Evolutionary conservation across 352 stramenopile species (phyloP), one percentile per base, ranked within the genome.

Genomic region (Pythium myriotylum): DNA sequence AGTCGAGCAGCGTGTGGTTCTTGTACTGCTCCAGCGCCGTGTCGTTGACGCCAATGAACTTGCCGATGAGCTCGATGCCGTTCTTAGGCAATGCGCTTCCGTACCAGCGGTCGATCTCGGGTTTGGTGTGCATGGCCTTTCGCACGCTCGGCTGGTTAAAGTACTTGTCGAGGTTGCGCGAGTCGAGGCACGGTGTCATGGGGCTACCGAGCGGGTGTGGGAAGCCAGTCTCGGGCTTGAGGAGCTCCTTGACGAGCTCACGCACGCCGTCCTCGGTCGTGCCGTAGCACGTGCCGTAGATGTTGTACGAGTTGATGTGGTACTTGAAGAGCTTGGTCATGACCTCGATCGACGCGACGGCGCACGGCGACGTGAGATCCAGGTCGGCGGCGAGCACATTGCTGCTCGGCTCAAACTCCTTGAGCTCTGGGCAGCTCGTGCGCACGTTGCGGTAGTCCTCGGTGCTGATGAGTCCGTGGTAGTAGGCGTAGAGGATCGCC

Each of bases 41-140:
- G 26, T 59, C 33, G 35, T 76, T 54, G 32, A 75, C 40, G 27
- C 74, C 68, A 12, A 84, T 42, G 39, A 87, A 48, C 2, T 54
- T 39, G 13, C 52, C 59, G 4, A 77, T 42, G 24, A 69, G 51
- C 27, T 74, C 46, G 19, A 81, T 56, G 6, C 62, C 73, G 4
- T 68, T 52, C 6, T 65, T 73, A 7, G 76, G 86, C 7, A 84
- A 61, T 10, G 71, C 73, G 40, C 76, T 59, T 7, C 62, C 56
- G 39, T 59, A 72, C 74, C 75, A 84, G 19, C 68, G 57, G 4
- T 60, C 60, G n/a, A 84, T 70, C 24, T 66, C 59, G 0, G 52
- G 48, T 27, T 80, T 73, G 8, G 92, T 77, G 63, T 97, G 86
- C 35, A 97, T 76, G 9, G 86, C 82, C 20, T 84, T 65, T 19